These are phyloP conservation scores for Cetraspora pellucida DNA, from an alignment of 192 early-diverging fungal species.

Conservation along the genomic window DNA sequence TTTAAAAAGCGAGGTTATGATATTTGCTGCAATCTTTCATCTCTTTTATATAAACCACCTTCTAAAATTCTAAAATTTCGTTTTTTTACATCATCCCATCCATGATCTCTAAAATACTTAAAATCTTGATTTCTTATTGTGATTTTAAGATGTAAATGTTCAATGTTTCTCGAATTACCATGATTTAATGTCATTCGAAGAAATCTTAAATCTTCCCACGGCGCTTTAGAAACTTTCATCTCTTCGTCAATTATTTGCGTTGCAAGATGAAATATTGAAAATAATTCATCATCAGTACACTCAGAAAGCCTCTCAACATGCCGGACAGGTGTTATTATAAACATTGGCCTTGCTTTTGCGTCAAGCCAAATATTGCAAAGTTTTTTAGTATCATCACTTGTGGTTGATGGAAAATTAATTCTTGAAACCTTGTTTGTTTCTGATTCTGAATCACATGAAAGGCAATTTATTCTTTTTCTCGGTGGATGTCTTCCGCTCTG, in stretches of 20 bases:
- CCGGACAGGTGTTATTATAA: conserved; percentile 33
- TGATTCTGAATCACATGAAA: conserved; percentile 25
- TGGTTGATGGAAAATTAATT: conserved; percentile 22
- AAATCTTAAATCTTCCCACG: not conserved
- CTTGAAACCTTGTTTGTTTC: conserved; percentile 22
- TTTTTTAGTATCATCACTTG: not conserved
- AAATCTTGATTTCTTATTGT: conserved; percentile 4
- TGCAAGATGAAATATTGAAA: conserved; percentile 25
- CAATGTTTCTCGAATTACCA: conserved; percentile 36
- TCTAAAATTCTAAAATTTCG: conserved; percentile 17
- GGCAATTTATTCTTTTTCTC: conserved; percentile 16
- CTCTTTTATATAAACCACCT: conserved; percentile 25
- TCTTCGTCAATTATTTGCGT: conserved; percentile 11
- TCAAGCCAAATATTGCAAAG: conserved; percentile 27
- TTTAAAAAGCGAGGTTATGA: too few relatives aligned
- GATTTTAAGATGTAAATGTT: conserved; percentile 37
- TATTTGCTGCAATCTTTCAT: conserved; percentile 28
- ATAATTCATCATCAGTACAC: conserved; percentile 36
- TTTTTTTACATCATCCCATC: conserved; percentile 30
- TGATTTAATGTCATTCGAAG: conserved; percentile 37
- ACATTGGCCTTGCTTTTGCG: conserved; percentile 39
- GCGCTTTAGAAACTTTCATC: not conserved
- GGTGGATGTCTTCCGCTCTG: not conserved
- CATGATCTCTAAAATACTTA: conserved; percentile 11
- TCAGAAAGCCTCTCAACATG: conserved; percentile 36